Evolutionary conservation across 78 protist species (phyloP), one percentile per base, ranked within the genome.

Genomic region (Emiliania huxleyi): DNA sequence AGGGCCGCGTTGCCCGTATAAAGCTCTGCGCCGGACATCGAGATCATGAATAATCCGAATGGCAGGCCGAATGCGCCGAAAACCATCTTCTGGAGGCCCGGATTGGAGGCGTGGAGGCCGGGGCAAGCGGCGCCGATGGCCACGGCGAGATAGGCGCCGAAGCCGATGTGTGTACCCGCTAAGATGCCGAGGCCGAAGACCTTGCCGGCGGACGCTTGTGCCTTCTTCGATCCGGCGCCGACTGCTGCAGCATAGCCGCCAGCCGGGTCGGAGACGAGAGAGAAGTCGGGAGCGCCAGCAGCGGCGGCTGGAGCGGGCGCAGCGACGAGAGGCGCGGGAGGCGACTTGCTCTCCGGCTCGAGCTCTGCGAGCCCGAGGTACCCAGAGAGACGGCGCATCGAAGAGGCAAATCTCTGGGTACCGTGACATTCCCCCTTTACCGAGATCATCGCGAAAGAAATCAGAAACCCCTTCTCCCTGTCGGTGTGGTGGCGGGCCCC

Each of bases 1-100:
- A 81, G 89, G 33, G 89, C 89, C 12, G 89, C 44, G 89, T 81
- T 81, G 56, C 89, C 89, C 19, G 89, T 81, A 56, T 44, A 81
- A 40, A 81, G 55, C 89, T 81, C 89, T 3, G 56, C 89, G 5
- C 89, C 89, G 5, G 89, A 11, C 15, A 81, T 0, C 38, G 44
- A 56, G 5, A 56, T 81, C 89, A 81, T 81, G 38, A 81, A 23
- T 40, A 81, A 56, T 5, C 89, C 89, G 22, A 81, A 44, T 25
- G 89, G 89, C 89, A 81, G 55, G 40, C 83, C 83, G 23, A 81
- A 81, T 40, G 89, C 55, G 55, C 89, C 89, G 35, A 81, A 11
- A 26, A 81, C 18, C 38, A 81, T 81, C 38, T 44, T 44, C 89
- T 81, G 89, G 38, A 81, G 56, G 2, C 89, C 89, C 23, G 89